Base-by-base conservation (phyloP, 2,329 filamentous ascomycete species). In the Plenodomus biglobosus region DNA sequence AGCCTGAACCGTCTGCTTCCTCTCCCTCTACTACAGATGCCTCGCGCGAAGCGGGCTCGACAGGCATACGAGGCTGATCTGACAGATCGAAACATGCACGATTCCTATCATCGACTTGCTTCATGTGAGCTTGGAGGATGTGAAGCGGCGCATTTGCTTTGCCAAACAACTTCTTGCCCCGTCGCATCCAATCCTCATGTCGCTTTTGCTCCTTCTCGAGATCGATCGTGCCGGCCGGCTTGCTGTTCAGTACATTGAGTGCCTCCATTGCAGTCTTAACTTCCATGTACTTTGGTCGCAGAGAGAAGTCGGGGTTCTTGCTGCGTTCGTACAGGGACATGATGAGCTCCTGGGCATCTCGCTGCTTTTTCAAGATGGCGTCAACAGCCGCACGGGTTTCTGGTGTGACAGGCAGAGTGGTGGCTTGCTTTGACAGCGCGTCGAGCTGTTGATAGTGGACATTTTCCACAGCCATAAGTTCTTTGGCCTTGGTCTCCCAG, bases 181-280 rank as follows among this genome's bases (percentile, higher is more conserved):
- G 90, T 24, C 94, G 84, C 92, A 99, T 99, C 94, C 94, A 99
- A 70, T 99, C 94, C 69, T 99, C 94, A 59, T 97, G 94, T 7
- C 90, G 85, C 68, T 94, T 95, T 57, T 94, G 88, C 70, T 97
- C 91, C 56, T 90, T 92, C 67, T 99, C 94, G 3, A 99, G 81
- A 63, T 99, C 94, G 27, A 95, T 81, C 0, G 92, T 95, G 2
- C 94, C 94, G 35, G 83, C 83, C 0, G 94, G 94, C 66, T 96
- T 96, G 55, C 90, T 95, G 62, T 96, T 95, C 8, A 97, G 80
- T 44, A 94, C 90, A 48, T 90, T 88, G 11, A 99, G 76, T 52
- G 87, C 87, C 64, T 92, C 90, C 77, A 94, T 90, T 8, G 96
- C 85, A 38, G 95, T 90, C 2, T 88, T 84, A n/a, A 96, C 90